Base-by-base conservation (phyloP, 371 early-diverging fungal genomes). In the Mortierella sp. region DNA sequence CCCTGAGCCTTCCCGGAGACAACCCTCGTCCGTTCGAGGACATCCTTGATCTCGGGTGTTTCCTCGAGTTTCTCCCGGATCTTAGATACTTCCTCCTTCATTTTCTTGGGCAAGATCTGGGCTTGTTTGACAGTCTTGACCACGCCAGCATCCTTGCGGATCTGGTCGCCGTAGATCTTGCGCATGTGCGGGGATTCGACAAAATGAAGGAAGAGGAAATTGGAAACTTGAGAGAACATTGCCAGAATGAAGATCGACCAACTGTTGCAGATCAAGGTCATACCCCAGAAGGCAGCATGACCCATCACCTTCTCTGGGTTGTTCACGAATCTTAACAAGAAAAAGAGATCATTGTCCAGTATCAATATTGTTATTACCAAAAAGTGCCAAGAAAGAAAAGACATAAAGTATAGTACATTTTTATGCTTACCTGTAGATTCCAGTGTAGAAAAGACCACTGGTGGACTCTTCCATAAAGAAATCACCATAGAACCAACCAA, bases 401-500 rank as follows among this genome's bases (percentile, higher is more conserved):
- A n/a, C n/a, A n/a, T n/a, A n/a, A n/a, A n/a, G n/a, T n/a, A n/a
- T n/a, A n/a, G n/a, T n/a, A 14, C 26, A 47, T 14, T 9, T 2
- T 9, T 3, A 2, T 2, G 49, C 51, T 61, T 88, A 92, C 79
- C 92, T 86, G 81, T 94, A 95, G 48, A 95, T 90, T 21, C 95
- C 95, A 17, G 89, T 92, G 72, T 94, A 93, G 50, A 87, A 81
- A 30, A 93, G 82, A 58, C 89, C 82, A 37, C 68, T 73, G 47
- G 82, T 83, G 31, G 87, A 81, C 17, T 88, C 89, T 48, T 92
- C 91, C 31, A 95, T 85, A 73, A 94, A 95, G 11, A 93, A 93
- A 55, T 93, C 95, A n/a, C 90, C 93, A 80, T 92, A 93, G 72
- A 94, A 89, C 95, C 95, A 97, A 4, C 97, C 97, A 75, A 92